Evolutionary conservation across 208 protist species (phyloP), one percentile per base, ranked within the genome.

Genomic region (Leishmania braziliensis): DNA sequence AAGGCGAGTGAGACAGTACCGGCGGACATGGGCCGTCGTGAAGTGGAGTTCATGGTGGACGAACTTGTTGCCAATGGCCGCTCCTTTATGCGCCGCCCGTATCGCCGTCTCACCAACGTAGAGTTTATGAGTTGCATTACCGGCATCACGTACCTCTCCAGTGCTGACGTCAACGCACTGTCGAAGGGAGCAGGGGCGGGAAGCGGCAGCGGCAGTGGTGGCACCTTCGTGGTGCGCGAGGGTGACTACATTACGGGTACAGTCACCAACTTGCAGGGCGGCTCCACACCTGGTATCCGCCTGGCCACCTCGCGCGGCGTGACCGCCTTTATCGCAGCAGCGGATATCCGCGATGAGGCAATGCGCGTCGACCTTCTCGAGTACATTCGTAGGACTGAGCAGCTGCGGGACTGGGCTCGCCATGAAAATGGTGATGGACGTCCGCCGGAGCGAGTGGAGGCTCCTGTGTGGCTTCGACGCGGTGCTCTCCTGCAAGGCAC

Each of bases 41-140:
- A 97, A 81, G 83, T 95, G 26, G 91, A 95, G 83, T 71, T 93
- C 8, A 75, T 93, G 18, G 20, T 91, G 29, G 89, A 91, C 36
- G 93, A 95, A 56, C 77, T 95, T 53, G 69, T 95, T 43, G 84
- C 88, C 16, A 81, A 86, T 46, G 89, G 91, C 29, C 82, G 73
- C 58, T 93, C 90, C 46, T 92, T 89, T 43, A 50, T 92, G 51
- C 89, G 91, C 36, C 88, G 94, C 51, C 94, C 90, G 54, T 97
- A 93, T 86, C 90, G 94, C 51, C 85, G 89, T 39, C 56, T 97
- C 18, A 93, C 92, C 8, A 88, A 83, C 18, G 77, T 88, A 16
- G 91, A 94, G 81, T 87, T 97, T 23, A 93, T 97, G 89, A 74
- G 78, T 18, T 82, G 74, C 63, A 69, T 95, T 29, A 96, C 94